Evolutionary conservation across 1,284 basidiomycete genomes (phyloP), one percentile per base, ranked within the genome.

Genomic region (Lentinus polychrous): DNA sequence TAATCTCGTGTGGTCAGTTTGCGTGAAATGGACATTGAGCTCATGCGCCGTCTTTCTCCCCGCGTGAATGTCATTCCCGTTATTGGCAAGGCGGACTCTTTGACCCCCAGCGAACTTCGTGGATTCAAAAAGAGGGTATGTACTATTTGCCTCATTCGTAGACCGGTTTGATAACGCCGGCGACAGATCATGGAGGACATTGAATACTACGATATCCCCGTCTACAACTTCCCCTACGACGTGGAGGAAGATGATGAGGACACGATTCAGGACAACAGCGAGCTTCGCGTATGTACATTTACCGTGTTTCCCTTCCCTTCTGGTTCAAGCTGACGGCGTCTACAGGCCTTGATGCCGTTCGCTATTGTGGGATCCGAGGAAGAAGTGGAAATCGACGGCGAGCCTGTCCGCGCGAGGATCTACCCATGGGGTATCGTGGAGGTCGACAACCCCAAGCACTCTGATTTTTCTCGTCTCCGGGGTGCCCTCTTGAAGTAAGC

Each of bases 201-300:
- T 58, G 95, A 98, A 64, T 81, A 98, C 74, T 98, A 99, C 65
- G 86, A 89, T 57, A 99, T 99, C 59, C 95, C 96, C 5, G 89
- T 99, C 40, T 99, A 99, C 79, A 99, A 99, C 75, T 99, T 99
- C 81, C 96, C 96, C 0, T 99, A 96, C 67, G 96, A 99, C 60
- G 86, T 94, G 18, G 96, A 99, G 68, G 96, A 99, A 71, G 92
- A 99, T 62, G 96, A 99, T 65, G 94, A 98, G 64, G 96, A 99
- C 62, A 98, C 95, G 3, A 94, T 99, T 55, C 86, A 91, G 60
- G 96, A 99, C 71, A 99, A 99, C 73, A 88, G 87, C 61, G 93
- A 95, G 66, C 83, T 97, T 50, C 79, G 94, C 48, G 88, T 90
- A 62, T 53, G 76, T 66, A 32, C 12, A 41, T 31, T 42, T 3